phyloP scores from a whole-genome alignment of 1,139 yeast genomes.

The Magnusiomyces starmeri region DNA sequence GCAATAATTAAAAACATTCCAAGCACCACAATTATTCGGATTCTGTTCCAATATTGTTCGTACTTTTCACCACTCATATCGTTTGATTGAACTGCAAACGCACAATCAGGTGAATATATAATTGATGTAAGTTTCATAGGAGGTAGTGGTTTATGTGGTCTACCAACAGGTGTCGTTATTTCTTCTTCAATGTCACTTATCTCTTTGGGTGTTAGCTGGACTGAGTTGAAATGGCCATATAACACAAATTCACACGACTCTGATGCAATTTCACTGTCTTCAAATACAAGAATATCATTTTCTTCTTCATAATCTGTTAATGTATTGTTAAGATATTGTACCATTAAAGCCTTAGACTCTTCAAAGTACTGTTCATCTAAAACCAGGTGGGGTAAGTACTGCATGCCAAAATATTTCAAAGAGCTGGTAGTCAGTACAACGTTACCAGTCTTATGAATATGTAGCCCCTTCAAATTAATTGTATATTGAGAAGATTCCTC shows the following conservation, averaged over 20 bases:
- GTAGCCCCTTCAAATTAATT: constrained; percentile 54
- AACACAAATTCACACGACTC: constrained; percentile 64
- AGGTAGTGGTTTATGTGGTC: constrained; percentile 62
- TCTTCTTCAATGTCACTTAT: constrained; percentile 64
- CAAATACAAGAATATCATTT: constrained; percentile 22
- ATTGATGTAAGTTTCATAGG: constrained; percentile 48
- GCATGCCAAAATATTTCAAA: constrained; percentile 63
- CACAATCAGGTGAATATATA: constrained; percentile 87
- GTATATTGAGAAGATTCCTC: constrained; percentile 20
- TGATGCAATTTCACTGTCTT: constrained; percentile 20
- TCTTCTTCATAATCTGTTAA: constrained; percentile 22
- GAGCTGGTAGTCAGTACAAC: constrained; percentile 57
- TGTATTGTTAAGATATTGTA: constrained; percentile 40
- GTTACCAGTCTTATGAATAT: constrained; percentile 65
- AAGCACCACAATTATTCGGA: constrained; percentile 33
- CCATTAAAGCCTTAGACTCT: constrained; percentile 36
- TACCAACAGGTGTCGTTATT: constrained; percentile 59
- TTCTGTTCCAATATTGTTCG: constrained; percentile 43
- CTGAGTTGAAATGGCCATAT: constrained; percentile 60
- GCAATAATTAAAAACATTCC: constrained; percentile 40
- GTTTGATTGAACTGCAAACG: constrained; percentile 43
- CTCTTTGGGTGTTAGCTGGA: constrained; percentile 47
- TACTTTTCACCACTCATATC: constrained; percentile 50
- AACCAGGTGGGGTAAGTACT: constrained; percentile 48
- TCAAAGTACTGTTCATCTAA: constrained; percentile 39